Conservation (phyloP, 352 stramenopile species). For the Globisporangium viniferum region DNA sequence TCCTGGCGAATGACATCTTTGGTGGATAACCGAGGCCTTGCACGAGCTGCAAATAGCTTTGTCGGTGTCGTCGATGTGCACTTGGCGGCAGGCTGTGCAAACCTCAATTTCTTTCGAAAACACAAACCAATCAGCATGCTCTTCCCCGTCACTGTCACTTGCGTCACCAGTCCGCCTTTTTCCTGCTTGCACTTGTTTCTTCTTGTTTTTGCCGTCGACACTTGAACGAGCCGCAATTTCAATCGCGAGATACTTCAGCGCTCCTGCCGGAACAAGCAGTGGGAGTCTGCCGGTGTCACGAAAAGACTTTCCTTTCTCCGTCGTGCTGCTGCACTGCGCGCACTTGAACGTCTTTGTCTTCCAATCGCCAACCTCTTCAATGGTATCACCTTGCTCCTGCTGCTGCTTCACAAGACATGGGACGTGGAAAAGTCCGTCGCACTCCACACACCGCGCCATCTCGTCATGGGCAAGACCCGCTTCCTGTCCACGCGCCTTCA, state of each 20-base stretch:
- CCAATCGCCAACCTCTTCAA: not conserved
- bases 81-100: slow-evolving; percentile 52
- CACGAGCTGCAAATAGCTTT: slow-evolving; percentile 32
- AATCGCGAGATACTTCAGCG: slow-evolving; percentile 22
- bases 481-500: no score
- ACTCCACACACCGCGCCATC: slow-evolving; percentile 29
- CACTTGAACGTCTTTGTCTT: slow-evolving; percentile 19
- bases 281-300: not conserved
- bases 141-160: not conserved
- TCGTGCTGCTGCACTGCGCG: slow-evolving; percentile 15
- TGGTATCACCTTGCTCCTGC: not conserved
- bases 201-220: slow-evolving; percentile 1
- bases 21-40: slow-evolving; percentile 23
- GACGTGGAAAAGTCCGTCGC: slow-evolving; percentile 44
- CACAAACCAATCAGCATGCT: slow-evolving; percentile 25
- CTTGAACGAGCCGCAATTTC: not conserved
- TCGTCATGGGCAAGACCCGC: slow-evolving; percentile 3
- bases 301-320: not conserved
- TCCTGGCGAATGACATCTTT: slow-evolving; percentile 25
- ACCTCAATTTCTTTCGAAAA: slow-evolving; percentile 45
- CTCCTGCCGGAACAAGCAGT: slow-evolving; percentile 29
- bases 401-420: slow-evolving; percentile 25
- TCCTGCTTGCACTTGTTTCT: slow-evolving; percentile 8
- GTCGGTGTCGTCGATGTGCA: slow-evolving; percentile 40
- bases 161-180: not conserved